These are phyloP conservation scores for Ceratobasidium sp. DNA, from an alignment of 1,284 basidiomycete species.

Conservation along the genomic window DNA sequence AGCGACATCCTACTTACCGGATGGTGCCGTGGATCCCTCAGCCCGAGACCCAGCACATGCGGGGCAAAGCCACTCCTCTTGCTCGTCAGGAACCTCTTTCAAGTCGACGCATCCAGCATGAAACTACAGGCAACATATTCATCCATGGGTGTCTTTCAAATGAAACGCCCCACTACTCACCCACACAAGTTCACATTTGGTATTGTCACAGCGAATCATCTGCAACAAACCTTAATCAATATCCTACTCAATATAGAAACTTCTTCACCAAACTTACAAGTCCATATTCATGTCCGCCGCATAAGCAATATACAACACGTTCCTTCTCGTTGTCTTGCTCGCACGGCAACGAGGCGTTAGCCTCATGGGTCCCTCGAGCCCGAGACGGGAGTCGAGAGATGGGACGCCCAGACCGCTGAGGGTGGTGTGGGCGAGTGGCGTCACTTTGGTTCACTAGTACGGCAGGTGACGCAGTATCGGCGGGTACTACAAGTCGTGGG, in stretches of 20 bases:
- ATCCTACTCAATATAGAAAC: slow-evolving; percentile 46
- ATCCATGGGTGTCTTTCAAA: not conserved
- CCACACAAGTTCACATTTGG: slow-evolving; percentile 9
- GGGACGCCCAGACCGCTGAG: not conserved
- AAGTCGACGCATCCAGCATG: slow-evolving; percentile 6
- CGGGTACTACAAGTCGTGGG: not conserved
- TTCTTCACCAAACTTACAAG: slow-evolving; percentile 47
- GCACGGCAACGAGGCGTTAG: not conserved
- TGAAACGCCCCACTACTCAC: not conserved
- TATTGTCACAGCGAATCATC: slow-evolving; percentile 20
- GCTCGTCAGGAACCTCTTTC: slow-evolving; percentile 5
- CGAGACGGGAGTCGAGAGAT: not conserved
- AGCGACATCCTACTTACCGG: not conserved
- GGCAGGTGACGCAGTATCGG: not conserved
- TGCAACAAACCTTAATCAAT: not conserved
- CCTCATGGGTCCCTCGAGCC: not conserved
- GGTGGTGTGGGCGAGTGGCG: slow-evolving; percentile 2
- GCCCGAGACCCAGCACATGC: not conserved
- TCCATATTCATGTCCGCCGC: slow-evolving; percentile 27
- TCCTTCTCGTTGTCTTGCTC: slow-evolving; percentile 4
- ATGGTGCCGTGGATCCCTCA: not conserved
- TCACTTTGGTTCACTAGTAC: not conserved
- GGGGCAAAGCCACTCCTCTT: slow-evolving; percentile 13
- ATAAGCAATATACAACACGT: slow-evolving; percentile 14
- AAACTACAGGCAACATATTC: not conserved